Evolutionary conservation across 371 early-diverging fungal genomes (phyloP).

Genomic region (Zychaea mexicana): DNA sequence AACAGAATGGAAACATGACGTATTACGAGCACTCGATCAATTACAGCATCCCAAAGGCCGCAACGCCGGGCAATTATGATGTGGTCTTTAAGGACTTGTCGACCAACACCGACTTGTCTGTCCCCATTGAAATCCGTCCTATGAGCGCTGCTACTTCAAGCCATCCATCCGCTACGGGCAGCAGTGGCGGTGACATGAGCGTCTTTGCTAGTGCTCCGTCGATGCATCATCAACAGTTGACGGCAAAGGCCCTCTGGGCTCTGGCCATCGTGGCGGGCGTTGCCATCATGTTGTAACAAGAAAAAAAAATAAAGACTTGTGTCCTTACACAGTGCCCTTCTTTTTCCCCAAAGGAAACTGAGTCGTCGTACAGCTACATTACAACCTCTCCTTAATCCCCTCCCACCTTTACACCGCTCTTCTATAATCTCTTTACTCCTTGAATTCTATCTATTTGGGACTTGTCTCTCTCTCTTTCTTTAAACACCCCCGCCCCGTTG

Average conservation of each 20-base stretch:
- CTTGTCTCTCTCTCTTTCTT: too few relatives aligned
- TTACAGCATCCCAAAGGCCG: conserved; percentile 37
- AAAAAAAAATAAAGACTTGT: not conserved
- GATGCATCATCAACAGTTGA: not conserved
- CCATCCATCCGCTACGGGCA: conserved; percentile 23
- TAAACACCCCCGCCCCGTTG: too few relatives aligned
- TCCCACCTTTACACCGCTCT: too few relatives aligned
- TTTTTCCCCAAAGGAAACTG: too few relatives aligned
- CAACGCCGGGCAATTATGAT: conserved; percentile 43
- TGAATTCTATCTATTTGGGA: too few relatives aligned
- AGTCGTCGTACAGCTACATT: too few relatives aligned
- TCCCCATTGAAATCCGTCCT: conserved; percentile 51
- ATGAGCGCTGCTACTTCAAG: conserved; percentile 34
- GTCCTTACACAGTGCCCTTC: too few relatives aligned
- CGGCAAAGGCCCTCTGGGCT: conserved; percentile 23
- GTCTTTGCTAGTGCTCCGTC: conserved; percentile 37
- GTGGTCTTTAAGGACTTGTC: conserved; percentile 41
- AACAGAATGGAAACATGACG: conserved; percentile 43
- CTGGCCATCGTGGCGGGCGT: conserved; percentile 31
- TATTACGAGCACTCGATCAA: conserved; percentile 53
- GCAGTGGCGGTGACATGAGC: conserved; percentile 27
- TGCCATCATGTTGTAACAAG: conserved; percentile 31
- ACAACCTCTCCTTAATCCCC: too few relatives aligned
- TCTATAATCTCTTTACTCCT: too few relatives aligned
- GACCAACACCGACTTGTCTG: conserved; percentile 42